Evolutionary conservation across 768 basidiomycete genomes (phyloP).

Genomic region (Lactifluus piperatus): DNA sequence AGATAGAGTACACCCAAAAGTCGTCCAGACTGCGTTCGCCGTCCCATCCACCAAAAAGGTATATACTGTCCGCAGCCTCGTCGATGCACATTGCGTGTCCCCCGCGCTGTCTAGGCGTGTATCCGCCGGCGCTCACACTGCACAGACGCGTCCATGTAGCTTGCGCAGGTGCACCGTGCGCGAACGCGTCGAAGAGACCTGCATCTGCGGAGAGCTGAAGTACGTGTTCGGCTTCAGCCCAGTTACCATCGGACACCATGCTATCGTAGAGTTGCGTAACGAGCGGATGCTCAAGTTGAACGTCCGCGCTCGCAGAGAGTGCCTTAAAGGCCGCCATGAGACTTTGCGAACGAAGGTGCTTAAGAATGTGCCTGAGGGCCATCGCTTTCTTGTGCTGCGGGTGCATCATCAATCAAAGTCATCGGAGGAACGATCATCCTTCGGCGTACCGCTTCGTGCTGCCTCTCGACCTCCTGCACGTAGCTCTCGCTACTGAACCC

Average conservation of each 20-base stretch:
- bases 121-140: constrained; percentile 56
- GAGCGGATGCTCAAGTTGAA: constrained; percentile 62
- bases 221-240: constrained; percentile 46
- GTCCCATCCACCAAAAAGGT: constrained; percentile 76
- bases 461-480: constrained; percentile 44
- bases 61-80: constrained; percentile 48
- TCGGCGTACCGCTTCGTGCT: constrained; percentile 54
- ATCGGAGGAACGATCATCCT: neutral
- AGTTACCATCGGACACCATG: constrained; percentile 61
- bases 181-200: constrained; percentile 54
- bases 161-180: constrained; percentile 48
- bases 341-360: constrained; percentile 70
- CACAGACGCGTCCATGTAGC: constrained; percentile 52
- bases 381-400: constrained; percentile 58
- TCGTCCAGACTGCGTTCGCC: constrained; percentile 66
- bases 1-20: constrained; percentile 66
- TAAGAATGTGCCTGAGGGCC: constrained; percentile 59
- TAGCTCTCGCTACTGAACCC: constrained; percentile 49
- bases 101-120: constrained; percentile 57
- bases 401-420: neutral
- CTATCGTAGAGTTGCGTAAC: constrained; percentile 54
- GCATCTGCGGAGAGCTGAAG: constrained; percentile 41
- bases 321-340: constrained; percentile 55
- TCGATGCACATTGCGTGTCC: constrained; percentile 83
- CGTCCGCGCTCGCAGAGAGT: constrained; percentile 45